phyloP scores from a whole-genome alignment of 345 rosid genomes.

The Heritiera fomes region DNA sequence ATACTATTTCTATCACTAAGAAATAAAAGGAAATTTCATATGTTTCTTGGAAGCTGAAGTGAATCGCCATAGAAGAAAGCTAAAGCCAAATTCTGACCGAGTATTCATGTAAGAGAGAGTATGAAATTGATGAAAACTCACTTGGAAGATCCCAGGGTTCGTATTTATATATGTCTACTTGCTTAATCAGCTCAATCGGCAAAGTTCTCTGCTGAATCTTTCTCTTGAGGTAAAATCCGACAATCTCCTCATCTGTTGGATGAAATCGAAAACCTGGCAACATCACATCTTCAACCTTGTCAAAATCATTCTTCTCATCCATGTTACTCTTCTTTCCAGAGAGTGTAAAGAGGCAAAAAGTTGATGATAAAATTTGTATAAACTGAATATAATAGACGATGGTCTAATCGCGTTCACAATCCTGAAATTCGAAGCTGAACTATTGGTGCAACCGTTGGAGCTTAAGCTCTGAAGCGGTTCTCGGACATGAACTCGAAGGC shows the following conservation, averaged over 20 bases:
- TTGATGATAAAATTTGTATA: not conserved
- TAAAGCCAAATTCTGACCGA: not conserved
- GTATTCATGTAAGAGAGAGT: not conserved
- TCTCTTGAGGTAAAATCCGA: slow-evolving; percentile 70
- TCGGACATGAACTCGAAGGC: not conserved
- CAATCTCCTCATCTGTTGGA: slow-evolving; percentile 98
- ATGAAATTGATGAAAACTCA: slow-evolving; percentile 36
- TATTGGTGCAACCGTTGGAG: not conserved
- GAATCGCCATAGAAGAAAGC: too few relatives aligned
- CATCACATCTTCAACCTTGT: slow-evolving; percentile 67
- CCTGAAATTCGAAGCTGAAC: too few relatives aligned
- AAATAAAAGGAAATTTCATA: not conserved
- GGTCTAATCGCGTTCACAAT: too few relatives aligned
- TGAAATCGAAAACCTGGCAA: slow-evolving; percentile 93
- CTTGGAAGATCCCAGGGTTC: slow-evolving; percentile 99
- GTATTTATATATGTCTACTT: slow-evolving; percentile 87
- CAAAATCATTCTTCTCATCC: slow-evolving; percentile 53
- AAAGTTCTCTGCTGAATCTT: slow-evolving; percentile 65
- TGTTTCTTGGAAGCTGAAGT: not conserved
- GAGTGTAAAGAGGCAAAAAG: not conserved
- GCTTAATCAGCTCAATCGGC: slow-evolving; percentile 80
- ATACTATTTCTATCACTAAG: too few relatives aligned
- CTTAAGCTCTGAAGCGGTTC: slow-evolving; percentile 22
- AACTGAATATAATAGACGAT: slow-evolving; percentile 13
- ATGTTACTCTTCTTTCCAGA: slow-evolving; percentile 12